A percentile compares a stretch with the other conserved stretches of the same genome.
These are phyloP conservation scores for Uronychia binucleata DNA, from an alignment of 73 alveolate species.

Conservation along the genomic window DNA sequence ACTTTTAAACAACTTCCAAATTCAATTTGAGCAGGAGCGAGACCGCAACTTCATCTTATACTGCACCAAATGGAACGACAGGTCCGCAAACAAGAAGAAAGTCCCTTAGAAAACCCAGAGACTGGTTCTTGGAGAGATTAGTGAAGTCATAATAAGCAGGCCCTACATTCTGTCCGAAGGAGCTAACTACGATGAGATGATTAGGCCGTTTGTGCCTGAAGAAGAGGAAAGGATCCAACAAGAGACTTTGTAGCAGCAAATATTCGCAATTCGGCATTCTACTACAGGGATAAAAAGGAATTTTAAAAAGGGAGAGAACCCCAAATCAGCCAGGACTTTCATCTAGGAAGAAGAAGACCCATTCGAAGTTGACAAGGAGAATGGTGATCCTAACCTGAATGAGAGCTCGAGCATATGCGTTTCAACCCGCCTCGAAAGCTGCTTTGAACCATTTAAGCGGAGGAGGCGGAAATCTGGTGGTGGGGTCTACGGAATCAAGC, in stretches of 20 bases:
- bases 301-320: not conserved
- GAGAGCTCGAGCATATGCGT: not conserved
- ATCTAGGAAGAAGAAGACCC: not conserved
- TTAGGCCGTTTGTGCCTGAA: not conserved
- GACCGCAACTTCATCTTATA: not conserved
- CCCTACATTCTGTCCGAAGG: not conserved
- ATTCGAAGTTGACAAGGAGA: too few relatives aligned
- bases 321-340: not conserved
- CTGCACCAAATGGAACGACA: too few relatives aligned
- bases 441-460: not conserved
- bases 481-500: not conserved
- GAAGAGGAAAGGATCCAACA: not conserved
- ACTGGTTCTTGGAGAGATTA: not conserved
- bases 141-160: not conserved
- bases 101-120: not conserved
- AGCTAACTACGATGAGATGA: not conserved
- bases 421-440: not conserved
- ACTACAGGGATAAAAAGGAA: not conserved
- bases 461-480: not conserved
- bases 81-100: too few relatives aligned
- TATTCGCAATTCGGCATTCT: not conserved
- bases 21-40: not conserved
- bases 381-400: not conserved
- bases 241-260: too few relatives aligned
- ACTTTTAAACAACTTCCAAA: not conserved